Conservation (phyloP, 2,329 filamentous ascomycete genomes). For the Passalora sequoiae region DNA sequence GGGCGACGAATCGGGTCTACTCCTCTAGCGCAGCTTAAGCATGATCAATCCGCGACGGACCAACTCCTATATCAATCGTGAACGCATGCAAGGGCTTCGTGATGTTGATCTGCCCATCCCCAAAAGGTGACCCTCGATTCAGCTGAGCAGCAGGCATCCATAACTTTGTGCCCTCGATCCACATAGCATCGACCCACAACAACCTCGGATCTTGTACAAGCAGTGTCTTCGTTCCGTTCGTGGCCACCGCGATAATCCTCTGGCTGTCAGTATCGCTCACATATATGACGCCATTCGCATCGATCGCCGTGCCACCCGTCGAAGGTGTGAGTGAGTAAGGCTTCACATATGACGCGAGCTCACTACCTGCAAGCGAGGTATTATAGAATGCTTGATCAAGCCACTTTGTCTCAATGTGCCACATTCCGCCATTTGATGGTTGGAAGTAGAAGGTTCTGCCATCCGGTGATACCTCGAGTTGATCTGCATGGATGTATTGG, state of each 20-base stretch:
- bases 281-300: constrained; percentile 38
- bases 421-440: constrained; percentile 35
- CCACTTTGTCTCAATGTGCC: constrained; percentile 33
- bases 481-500: constrained; percentile 32
- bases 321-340: constrained; percentile 35
- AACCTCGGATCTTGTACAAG: constrained; percentile 29
- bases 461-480: constrained; percentile 39
- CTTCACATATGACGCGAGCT: constrained; percentile 26
- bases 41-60: constrained; percentile 29
- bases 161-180: constrained; percentile 26
- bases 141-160: constrained; percentile 32
- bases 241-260: constrained; percentile 26
- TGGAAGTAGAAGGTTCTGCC: constrained; percentile 38
- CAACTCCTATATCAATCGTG: constrained; percentile 27
- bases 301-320: constrained; percentile 38
- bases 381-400: constrained; percentile 35
- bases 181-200: constrained; percentile 33
- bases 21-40: constrained; percentile 8
- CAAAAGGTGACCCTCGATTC: constrained; percentile 29
- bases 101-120: constrained; percentile 25
- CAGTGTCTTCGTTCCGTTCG: constrained; percentile 27
- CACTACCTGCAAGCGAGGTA: constrained; percentile 24
- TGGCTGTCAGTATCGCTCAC: constrained; percentile 34
- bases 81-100: constrained; percentile 26
- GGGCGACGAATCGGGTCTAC: too few relatives aligned